These are phyloP conservation scores for Saccharomycopsis synnaedendra DNA, from an alignment of 805 yeast genomes.

Conservation along the genomic window DNA sequence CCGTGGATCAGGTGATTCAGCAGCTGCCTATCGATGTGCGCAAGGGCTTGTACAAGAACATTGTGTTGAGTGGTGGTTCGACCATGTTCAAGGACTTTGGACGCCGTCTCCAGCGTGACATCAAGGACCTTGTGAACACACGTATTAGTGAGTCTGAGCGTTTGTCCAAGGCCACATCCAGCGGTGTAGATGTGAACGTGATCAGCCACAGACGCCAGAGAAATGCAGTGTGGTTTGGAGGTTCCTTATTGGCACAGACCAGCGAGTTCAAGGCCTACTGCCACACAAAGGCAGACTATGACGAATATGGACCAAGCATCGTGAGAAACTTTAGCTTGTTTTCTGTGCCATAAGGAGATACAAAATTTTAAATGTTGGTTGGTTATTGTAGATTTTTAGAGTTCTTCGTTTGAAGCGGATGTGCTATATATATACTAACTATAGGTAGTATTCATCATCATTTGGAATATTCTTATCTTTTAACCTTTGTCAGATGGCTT, in stretches of 20 bases:
- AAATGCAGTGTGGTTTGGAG: constrained; percentile 99
- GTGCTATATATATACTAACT: no score
- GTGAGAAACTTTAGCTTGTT: constrained; percentile 94
- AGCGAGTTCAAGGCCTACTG: constrained; percentile 93
- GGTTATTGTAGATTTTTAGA: no score
- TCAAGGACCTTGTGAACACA: constrained; percentile 76
- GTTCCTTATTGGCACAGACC: constrained; percentile 92
- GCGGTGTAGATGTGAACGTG: constrained; percentile 96
- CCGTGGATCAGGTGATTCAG: constrained; percentile 91
- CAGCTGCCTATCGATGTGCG: constrained; percentile 96
- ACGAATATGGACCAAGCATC: constrained; percentile 94
- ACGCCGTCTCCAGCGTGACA: constrained; percentile 91
- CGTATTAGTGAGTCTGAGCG: constrained; percentile 77
- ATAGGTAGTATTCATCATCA: no score
- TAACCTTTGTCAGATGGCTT: no score
- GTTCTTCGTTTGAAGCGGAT: no score
- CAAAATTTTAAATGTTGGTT: no score
- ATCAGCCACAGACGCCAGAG: constrained; percentile 95
- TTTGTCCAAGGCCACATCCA: constrained; percentile 56
- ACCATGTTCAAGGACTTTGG: constrained; percentile 99
- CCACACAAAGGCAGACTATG: constrained; percentile 94
- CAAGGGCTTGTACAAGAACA: constrained; percentile 89
- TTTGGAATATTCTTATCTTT: no score
- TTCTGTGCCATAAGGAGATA: constrained; percentile 55
- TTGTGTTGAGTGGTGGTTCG: constrained; percentile 94